phyloP scores from a whole-genome alignment of 176 grass and related monocot species.

The Triticum urartu region DNA sequence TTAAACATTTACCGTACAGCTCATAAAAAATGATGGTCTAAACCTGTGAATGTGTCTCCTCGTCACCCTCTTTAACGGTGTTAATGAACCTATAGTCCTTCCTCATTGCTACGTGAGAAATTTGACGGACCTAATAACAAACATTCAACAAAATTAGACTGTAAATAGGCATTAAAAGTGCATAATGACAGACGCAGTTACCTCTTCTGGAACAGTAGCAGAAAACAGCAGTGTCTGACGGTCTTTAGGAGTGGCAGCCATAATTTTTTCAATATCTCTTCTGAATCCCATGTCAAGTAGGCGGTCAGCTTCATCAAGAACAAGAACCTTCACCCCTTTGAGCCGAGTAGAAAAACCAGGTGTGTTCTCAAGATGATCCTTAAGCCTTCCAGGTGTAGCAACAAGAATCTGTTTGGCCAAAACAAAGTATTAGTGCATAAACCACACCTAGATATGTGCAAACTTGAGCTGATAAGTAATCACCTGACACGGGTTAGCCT shows the following conservation, averaged over 20 bases:
- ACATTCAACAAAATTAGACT: constrained; percentile 25
- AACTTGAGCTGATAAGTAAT: constrained; percentile 28
- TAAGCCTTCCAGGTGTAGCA: constrained; percentile 90
- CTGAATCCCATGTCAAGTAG: constrained; percentile 95
- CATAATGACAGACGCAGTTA: constrained; percentile 38
- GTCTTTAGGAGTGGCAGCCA: constrained; percentile 83
- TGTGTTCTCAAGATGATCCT: constrained; percentile 97
- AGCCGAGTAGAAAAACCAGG: constrained; percentile 74
- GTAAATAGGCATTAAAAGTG: constrained; percentile 17
- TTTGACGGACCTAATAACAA: constrained; percentile 69
- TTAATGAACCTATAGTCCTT: constrained; percentile 74
- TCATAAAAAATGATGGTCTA: not conserved
- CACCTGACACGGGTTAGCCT: constrained; percentile 87
- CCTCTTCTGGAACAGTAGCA: constrained; percentile 91
- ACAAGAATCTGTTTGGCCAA: constrained; percentile 70
- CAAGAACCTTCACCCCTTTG: constrained; percentile 83
- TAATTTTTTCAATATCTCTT: constrained; percentile 94
- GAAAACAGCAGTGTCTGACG: constrained; percentile 93
- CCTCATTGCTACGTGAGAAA: constrained; percentile 85
- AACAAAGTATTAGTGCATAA: constrained; percentile 29
- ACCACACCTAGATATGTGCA: not conserved
- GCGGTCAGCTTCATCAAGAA: constrained; percentile 97
- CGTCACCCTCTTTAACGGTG: constrained; percentile 86
- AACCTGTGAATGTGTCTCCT: constrained; percentile 93
- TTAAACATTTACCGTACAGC: constrained; percentile 16